These are phyloP conservation scores for Capsicum chinense DNA, from an alignment of 257 asterid species.

Conservation along the genomic window DNA sequence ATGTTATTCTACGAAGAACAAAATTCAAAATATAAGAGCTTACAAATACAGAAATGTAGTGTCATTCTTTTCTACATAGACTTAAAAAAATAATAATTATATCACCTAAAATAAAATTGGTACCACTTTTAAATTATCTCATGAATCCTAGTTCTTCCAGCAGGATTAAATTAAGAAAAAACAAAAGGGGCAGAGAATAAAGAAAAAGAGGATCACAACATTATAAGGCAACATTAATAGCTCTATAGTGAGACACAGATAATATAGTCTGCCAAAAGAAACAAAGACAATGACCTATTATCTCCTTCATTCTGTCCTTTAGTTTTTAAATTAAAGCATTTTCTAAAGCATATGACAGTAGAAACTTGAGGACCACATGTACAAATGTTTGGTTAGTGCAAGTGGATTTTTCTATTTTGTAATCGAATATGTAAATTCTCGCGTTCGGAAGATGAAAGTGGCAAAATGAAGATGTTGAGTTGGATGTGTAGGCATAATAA, in stretches of 20 bases:
- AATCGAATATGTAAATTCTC: too few relatives aligned
- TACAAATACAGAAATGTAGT: too few relatives aligned
- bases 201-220: slow-evolving; percentile 25
- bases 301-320: slow-evolving; percentile 30
- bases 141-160: slow-evolving; percentile 29
- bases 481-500: too few relatives aligned
- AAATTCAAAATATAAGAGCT: background rate
- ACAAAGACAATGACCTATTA: background rate
- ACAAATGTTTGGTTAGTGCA: background rate
- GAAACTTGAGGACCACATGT: slow-evolving; percentile 45
- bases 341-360: slow-evolving; percentile 10
- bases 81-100: background rate
- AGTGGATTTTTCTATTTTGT: background rate
- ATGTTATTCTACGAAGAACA: too few relatives aligned
- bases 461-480: too few relatives aligned
- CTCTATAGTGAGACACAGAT: background rate
- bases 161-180: slow-evolving; percentile 22
- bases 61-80: too few relatives aligned
- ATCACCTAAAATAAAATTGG: background rate
- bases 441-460: too few relatives aligned
- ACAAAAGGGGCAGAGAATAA: slow-evolving; percentile 9
- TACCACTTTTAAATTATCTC: slow-evolving; percentile 10
- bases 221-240: background rate
- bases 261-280: background rate
- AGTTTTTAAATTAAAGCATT: slow-evolving; percentile 30